Evolutionary conservation across 1,284 basidiomycete species (phyloP), one percentile per base, ranked within the genome.

Genomic region (Ceratobasidium papillatum): DNA sequence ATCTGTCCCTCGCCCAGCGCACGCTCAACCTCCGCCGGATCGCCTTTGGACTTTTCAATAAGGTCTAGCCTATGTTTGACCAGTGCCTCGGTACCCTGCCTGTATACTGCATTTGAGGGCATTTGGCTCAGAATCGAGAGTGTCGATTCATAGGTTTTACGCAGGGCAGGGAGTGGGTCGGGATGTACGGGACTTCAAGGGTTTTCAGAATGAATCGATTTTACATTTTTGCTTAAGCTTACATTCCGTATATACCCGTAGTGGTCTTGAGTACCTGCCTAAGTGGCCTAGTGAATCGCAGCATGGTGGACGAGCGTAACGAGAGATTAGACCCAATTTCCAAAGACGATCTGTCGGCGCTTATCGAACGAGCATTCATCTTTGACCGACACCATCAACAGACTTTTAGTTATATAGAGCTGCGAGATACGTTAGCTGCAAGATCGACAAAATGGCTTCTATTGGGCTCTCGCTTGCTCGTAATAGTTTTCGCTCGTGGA

Each of bases 61-160:
- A 94, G 87, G 78, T 85, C 86, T 76, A 98, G 87, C 80, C 95
- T 92, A 81, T 91, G 89, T 80, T 90, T 88, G n/a, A 93, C 95
- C 78, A 98, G 86, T 5, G 94, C 91, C 82, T 96, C 93, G 7
- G 91, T 91, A 64, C 94, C 91, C 84, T 98, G 96, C 75, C 94
- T 90, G 85, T 98, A 99, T 71, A 96, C 91, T 76, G 66, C 66
- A 41, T 59, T 32, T 1, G 66, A 94, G 93, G 58, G 90, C 87
- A 75, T 87, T 83, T 12, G 97, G 96, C 75, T 98, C 64, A 98
- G 89, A 2, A 88, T 82, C 27, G 87, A 82, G 66, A 99, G 90
- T 0, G 96, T 99, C 69, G 88, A 86, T 79, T 90, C 85, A 86
- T 97, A 98, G 59, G 91, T 91, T 78, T 88, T 83, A 69, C 86